These are phyloP conservation scores for Sarocladium strictum DNA, from an alignment of 2,329 filamentous ascomycete genomes.

Conservation along the genomic window DNA sequence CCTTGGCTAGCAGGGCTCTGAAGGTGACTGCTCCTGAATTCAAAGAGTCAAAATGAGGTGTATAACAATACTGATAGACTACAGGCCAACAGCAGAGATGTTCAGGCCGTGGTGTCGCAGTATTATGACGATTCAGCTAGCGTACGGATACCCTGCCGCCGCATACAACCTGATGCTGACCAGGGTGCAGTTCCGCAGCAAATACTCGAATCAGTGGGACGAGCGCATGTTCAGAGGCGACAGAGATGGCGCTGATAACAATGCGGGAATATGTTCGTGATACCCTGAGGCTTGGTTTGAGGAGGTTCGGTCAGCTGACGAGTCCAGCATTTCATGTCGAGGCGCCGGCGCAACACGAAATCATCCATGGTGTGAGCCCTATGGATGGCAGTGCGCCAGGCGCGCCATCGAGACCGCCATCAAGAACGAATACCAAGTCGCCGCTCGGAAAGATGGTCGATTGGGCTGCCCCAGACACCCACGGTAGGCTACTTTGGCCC, in stretches of 20 bases:
- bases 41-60: conserved; percentile 3
- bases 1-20: conserved; percentile 34
- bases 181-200: conserved; percentile 34
- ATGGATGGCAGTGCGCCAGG: conserved; percentile 33
- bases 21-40: conserved; percentile 25
- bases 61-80: not conserved
- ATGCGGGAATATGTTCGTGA: conserved; percentile 37
- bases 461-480: conserved; percentile 34
- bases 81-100: conserved; percentile 36
- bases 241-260: conserved; percentile 42
- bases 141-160: conserved; percentile 18
- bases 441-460: conserved; percentile 48
- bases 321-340: conserved; percentile 50
- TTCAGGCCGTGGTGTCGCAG: conserved; percentile 43
- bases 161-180: not conserved
- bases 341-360: conserved; percentile 37
- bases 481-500: conserved; percentile 3
- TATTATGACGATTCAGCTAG: conserved; percentile 42
- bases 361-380: conserved; percentile 38
- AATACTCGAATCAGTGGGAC: conserved; percentile 47
- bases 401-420: conserved; percentile 57
- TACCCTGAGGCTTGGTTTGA: not conserved
- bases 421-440: conserved; percentile 50
- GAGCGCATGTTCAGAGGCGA: conserved; percentile 47
- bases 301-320: not conserved